Conservation (phyloP, 176 grass and related monocot genomes). For the Bolboschoenus planiculmis region DNA sequence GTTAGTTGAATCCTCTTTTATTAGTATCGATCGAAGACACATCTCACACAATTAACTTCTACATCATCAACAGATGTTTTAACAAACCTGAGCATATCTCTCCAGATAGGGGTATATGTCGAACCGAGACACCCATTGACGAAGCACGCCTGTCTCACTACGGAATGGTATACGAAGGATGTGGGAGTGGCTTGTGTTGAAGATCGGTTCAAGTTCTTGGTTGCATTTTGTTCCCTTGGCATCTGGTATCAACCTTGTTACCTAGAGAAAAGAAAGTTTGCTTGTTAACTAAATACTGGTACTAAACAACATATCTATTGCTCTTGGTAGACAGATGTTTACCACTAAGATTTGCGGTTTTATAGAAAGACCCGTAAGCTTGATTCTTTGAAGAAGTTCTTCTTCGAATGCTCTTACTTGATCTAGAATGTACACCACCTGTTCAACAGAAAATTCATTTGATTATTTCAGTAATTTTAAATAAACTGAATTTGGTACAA, state of each 20-base stretch:
- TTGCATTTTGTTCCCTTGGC: constrained; percentile 88
- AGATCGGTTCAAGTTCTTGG: constrained; percentile 75
- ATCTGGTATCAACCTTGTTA: constrained; percentile 96
- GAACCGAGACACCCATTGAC: constrained; percentile 86
- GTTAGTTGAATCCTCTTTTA: not conserved
- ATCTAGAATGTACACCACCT: constrained; percentile 96
- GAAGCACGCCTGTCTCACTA: constrained; percentile 52
- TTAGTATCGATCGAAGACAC: not conserved
- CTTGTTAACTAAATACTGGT: not conserved
- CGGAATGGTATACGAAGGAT: constrained; percentile 86
- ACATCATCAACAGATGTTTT: not conserved
- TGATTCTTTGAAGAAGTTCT: constrained; percentile 82
- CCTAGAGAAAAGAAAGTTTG: constrained; percentile 25
- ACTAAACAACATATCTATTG: not conserved
- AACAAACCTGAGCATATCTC: constrained; percentile 82
- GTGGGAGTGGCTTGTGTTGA: constrained; percentile 60
- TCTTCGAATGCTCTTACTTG: constrained; percentile 95
- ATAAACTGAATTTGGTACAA: not conserved
- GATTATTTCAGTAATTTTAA: not conserved
- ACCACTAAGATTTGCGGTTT: constrained; percentile 96
- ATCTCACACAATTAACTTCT: not conserved
- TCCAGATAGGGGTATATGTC: constrained; percentile 94
- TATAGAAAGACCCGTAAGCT: constrained; percentile 64
- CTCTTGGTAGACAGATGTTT: constrained; percentile 12
- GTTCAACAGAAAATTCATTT: constrained; percentile 19